Evolutionary conservation across 179 eudicot genomes (phyloP), one percentile per base, ranked within the genome.

Genomic region (Sideroxylon spinosum): DNA sequence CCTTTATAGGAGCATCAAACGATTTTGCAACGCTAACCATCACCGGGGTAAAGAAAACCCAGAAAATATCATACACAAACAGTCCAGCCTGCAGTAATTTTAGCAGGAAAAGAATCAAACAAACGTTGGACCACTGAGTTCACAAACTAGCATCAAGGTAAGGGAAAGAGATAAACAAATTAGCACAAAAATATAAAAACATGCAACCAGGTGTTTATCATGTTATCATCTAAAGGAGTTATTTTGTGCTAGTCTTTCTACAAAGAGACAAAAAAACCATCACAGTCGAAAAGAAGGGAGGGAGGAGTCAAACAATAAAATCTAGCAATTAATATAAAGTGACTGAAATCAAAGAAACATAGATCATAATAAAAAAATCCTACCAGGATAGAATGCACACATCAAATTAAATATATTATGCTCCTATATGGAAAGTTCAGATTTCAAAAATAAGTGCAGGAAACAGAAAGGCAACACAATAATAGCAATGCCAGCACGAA

Each of bases 11-110:
- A 71, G 99, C 99, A 82, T 96, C 97, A 75, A 96, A 96, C 71
- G 99, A 96, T 86, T 94, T 96, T 49, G 99, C 97, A 81, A 95
- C 99, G 74, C 98, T 93, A 79, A 95, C 99, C 99, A 96, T 94
- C 73, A 96, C 99, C 20, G 99, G 99, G 19, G 98, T 93, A 78
- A 93, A 95, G 85, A 95, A 95, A 25, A 95, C 99, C 99, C 99
- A 95, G 85, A 95, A 93, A 80, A 95, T 95, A 82, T 96, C 99
- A 86, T 96, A 96, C 1, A 96, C 62, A 82, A 96, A 96, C 65
- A 96, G 93, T 73, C 99, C 99, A 82, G 91, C 88, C 98, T 96
- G 92, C 82, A 85, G 68, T 67, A 48, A 60, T 61, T 22, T 70
- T 26, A 44, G 9, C 75, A 10, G n/a, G 32, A 49, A 55, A 55